These are phyloP conservation scores for Amylocystis lapponica DNA, from an alignment of 768 basidiomycete species.

Conservation along the genomic window DNA sequence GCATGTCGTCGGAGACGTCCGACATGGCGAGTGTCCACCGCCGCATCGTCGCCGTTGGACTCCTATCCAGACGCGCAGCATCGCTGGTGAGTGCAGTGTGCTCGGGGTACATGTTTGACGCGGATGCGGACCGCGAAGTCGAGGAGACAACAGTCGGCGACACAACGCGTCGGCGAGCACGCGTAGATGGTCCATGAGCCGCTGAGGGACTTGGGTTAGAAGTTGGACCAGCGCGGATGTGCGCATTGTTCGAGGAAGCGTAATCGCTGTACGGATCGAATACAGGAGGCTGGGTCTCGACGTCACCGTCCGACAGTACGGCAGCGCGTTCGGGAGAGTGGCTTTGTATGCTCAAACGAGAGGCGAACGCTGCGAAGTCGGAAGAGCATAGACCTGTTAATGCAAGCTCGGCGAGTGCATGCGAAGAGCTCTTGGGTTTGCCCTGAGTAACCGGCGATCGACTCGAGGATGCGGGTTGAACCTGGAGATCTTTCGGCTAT, in stretches of 20 bases:
- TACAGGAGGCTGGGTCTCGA: background rate
- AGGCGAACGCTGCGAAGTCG: slow-evolving; percentile 11
- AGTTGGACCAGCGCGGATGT: too few species aligned
- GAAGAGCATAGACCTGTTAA: slow-evolving; percentile 16
- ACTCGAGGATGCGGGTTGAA: too few species aligned
- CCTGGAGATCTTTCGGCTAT: slow-evolving; percentile 7
- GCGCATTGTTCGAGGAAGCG: too few species aligned
- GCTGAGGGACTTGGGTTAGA: too few species aligned
- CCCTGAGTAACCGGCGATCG: slow-evolving; percentile 8
- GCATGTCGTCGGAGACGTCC: slow-evolving; percentile 26
- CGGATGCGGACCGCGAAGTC: background rate
- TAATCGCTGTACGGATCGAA: slow-evolving; percentile 5
- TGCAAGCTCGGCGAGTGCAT: slow-evolving; percentile 14
- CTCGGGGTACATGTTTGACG: background rate
- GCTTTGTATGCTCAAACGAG: slow-evolving; percentile 5
- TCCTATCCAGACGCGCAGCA: slow-evolving; percentile 4
- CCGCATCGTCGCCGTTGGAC: slow-evolving; percentile 18
- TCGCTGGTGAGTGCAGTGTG: background rate
- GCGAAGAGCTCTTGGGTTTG: slow-evolving; percentile 9
- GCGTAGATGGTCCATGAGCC: background rate
- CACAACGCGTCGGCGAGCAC: background rate
- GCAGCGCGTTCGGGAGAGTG: slow-evolving; percentile 1
- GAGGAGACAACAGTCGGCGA: background rate
- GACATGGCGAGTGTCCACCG: slow-evolving; percentile 29
- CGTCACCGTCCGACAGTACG: background rate